Evolutionary conservation across 805 yeast species (phyloP).

Genomic region (Priceomyces fermenticarens): DNA sequence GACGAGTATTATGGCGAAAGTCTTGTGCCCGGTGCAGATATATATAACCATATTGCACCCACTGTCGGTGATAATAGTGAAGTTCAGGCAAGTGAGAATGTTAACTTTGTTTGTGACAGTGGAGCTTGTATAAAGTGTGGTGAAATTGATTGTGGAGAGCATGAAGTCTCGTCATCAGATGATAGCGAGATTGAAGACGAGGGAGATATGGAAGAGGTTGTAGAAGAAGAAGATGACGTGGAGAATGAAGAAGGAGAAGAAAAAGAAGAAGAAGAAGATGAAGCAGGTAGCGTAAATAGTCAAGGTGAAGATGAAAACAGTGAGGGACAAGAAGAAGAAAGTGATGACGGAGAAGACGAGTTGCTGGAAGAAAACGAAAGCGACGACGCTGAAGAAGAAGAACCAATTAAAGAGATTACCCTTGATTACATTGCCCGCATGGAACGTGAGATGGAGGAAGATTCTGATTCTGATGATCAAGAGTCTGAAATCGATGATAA

Average conservation of each 20-base stretch:
- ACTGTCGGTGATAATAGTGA: slow-evolving; percentile 9
- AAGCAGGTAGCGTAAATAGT: slow-evolving; percentile 14
- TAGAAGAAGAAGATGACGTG: slow-evolving; percentile 5
- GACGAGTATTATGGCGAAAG: slow-evolving; percentile 74
- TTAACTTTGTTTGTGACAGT: slow-evolving; percentile 54
- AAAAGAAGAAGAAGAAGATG: neutral
- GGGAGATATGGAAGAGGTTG: slow-evolving; percentile 9
- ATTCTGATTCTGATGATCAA: slow-evolving; percentile 6
- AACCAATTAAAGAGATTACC: slow-evolving; percentile 7
- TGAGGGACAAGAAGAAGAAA: slow-evolving; percentile 13
- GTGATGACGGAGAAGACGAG: slow-evolving; percentile 5
- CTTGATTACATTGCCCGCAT: slow-evolving; percentile 19
- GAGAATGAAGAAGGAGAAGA: slow-evolving; percentile 10
- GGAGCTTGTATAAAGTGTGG: slow-evolving; percentile 32
- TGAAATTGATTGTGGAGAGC: slow-evolving; percentile 31
- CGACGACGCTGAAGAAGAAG: slow-evolving; percentile 10
- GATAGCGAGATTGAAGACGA: slow-evolving; percentile 16
- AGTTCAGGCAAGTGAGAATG: slow-evolving; percentile 45
- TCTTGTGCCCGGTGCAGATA: slow-evolving; percentile 87
- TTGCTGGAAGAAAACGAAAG: neutral
- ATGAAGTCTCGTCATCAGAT: slow-evolving; percentile 16
- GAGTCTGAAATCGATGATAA: slow-evolving; percentile 8
- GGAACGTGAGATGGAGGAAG: slow-evolving; percentile 15
- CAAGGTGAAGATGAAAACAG: slow-evolving; percentile 11
- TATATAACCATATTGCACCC: slow-evolving; percentile 70